phyloP scores from a whole-genome alignment of 257 asterid species.

The Coffea canephora region DNA sequence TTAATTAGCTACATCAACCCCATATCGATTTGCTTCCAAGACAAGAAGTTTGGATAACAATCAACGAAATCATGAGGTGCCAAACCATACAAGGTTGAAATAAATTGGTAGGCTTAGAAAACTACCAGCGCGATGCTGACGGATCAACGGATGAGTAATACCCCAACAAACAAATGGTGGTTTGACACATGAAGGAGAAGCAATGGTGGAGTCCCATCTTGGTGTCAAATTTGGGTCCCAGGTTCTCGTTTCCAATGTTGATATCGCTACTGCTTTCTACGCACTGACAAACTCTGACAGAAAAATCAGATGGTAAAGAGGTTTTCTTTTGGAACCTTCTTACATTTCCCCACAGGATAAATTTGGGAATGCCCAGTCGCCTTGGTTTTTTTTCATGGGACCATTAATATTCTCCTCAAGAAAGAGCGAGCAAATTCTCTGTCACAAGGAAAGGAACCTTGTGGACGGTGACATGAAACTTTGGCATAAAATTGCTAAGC shows the following conservation, averaged over 20 bases:
- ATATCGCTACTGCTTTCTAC: slow-evolving; percentile 23
- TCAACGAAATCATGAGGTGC: neutral
- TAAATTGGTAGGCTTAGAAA: neutral
- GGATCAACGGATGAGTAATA: neutral
- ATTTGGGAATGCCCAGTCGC: neutral
- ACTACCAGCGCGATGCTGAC: slow-evolving; percentile 4
- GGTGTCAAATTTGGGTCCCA: slow-evolving; percentile 22
- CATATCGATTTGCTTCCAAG: neutral
- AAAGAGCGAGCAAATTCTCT: neutral
- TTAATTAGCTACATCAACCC: neutral
- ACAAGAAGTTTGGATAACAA: no score
- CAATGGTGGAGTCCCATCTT: slow-evolving; percentile 7
- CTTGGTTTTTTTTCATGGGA: neutral
- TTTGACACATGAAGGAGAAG: neutral
- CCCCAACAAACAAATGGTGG: neutral
- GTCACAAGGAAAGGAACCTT: neutral
- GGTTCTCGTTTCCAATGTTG: slow-evolving; percentile 34
- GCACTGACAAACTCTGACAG: slow-evolving; percentile 38
- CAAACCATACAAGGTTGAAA: neutral
- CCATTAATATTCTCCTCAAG: no score
- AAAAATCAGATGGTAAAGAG: slow-evolving; percentile 20
- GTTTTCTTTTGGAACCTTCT: slow-evolving; percentile 18
- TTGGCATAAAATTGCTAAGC: neutral
- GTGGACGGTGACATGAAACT: neutral
- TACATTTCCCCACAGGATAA: neutral